Conservation (phyloP, 1,139 yeast genomes). For the Pichia sp. region DNA sequence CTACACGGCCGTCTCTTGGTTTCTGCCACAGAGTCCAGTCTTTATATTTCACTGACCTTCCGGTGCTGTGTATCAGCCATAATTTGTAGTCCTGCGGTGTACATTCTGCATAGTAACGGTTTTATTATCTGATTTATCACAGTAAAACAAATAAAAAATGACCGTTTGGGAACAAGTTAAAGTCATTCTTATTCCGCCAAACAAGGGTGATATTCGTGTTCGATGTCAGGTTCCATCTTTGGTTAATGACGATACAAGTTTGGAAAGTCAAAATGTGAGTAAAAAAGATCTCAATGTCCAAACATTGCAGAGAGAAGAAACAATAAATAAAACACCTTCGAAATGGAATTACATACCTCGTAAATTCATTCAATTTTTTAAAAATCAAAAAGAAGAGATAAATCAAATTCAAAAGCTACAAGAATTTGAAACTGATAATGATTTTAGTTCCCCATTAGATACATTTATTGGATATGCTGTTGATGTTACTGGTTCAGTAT, state of each 20-base stretch:
- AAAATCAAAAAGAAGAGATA: not conserved
- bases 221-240: slow-evolving; percentile 1
- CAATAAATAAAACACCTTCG: not conserved
- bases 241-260: not conserved
- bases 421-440: slow-evolving; percentile 10
- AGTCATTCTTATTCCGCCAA: slow-evolving; percentile 5
- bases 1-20: no score
- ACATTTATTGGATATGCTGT: slow-evolving; percentile 14
- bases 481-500: slow-evolving; percentile 28
- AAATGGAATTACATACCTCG: slow-evolving; percentile 1
- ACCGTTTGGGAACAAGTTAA: not conserved
- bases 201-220: slow-evolving; percentile 8
- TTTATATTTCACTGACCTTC: no score
- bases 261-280: not conserved
- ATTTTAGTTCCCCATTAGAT: slow-evolving; percentile 16
- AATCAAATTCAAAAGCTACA: slow-evolving; percentile 2
- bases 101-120: no score
- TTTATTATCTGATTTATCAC: no score
- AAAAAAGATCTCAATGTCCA: not conserved
- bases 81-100: no score
- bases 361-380: slow-evolving; percentile 9
- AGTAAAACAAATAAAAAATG: no score
- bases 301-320: not conserved
- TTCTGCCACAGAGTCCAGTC: no score
- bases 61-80: no score